Evolutionary conservation across 345 rosid genomes (phyloP).

Genomic region (Moricandia arvensis): DNA sequence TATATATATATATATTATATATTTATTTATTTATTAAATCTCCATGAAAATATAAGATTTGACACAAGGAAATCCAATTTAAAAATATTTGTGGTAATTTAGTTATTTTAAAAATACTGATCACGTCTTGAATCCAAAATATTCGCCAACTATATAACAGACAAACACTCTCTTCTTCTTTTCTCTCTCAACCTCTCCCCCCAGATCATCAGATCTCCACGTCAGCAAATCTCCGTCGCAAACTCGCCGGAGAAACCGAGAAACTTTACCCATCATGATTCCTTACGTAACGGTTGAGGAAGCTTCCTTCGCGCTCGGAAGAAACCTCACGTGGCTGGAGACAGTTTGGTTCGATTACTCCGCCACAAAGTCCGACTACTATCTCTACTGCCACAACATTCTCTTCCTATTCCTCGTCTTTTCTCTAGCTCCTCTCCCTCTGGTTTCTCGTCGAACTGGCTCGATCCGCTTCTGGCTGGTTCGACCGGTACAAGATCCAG

Average conservation of each 20-base stretch:
- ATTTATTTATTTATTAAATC: background rate
- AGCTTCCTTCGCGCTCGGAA: background rate
- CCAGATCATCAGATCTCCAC: constrained; percentile 9
- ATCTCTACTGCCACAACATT: too few species aligned
- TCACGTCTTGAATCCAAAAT: constrained; percentile 25
- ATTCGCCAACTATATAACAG: constrained; percentile 26
- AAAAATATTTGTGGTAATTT: background rate
- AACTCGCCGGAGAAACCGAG: constrained; percentile 10
- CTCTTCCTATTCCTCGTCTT: too few species aligned
- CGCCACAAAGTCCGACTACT: too few species aligned
- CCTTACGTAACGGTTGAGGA: background rate
- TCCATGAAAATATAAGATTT: background rate
- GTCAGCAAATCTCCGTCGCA: constrained; percentile 20
- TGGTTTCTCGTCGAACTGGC: too few species aligned
- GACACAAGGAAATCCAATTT: background rate
- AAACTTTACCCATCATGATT: background rate
- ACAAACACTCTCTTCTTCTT: constrained; percentile 25
- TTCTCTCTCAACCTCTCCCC: constrained; percentile 13
- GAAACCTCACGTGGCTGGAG: background rate
- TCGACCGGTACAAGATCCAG: too few species aligned
- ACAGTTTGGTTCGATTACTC: too few species aligned
- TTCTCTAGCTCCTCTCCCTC: too few species aligned
- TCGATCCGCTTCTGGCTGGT: too few species aligned
- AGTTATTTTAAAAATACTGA: background rate
- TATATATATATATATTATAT: background rate